Base-by-base conservation (phyloP, 177 flowering plant species). In the Vitis hybrid region DNA sequence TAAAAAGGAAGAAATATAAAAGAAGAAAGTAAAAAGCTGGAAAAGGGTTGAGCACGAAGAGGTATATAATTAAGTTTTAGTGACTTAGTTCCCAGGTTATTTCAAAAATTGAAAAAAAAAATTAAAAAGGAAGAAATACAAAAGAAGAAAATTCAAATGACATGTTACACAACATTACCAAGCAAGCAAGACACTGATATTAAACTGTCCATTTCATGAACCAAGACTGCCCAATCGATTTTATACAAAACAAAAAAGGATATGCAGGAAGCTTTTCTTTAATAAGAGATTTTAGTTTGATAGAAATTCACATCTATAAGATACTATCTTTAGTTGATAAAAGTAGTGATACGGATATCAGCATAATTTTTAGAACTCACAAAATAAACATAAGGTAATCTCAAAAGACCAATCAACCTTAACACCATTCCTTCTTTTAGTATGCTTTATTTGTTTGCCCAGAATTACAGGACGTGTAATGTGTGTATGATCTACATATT, bases 281-380 rank as follows among this genome's bases (percentile, higher is more conserved):
- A 10, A 62, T 7, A 15, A 46, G 19, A 35, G 7, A 7, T 2
- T n/a, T 14, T 62, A 62, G 51, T 35, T 62, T 40, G 3, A 35
- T 35, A 5, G 11, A 62, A 18, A 62, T 27, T 62, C 51, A 62
- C 65, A 35, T 62, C 65, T 3, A 54, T 62, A 62, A 51, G 52
- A 46, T 19, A 40, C 52, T 8, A 3, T 62, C 18, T 62, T 35
- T 27, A 27, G n/a, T 62, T 54, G 56, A 15, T 54, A 32, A 62
- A 62, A 46, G 15, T 30, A 40, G 65, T 46, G 52, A 40, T 46
- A 24, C 24, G 9, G 52, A 14, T 5, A 14, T n/a, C 56, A 54
- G n/a, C 56, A 40, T 24, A 24, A 24, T 3, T 10, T 1, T n/a
- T 14, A 61, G 50, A 61, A n/a, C 19, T 16, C 52, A 8, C 15